phyloP scores from a whole-genome alignment of 2,329 filamentous ascomycete genomes.

The Colletotrichum sp. region DNA sequence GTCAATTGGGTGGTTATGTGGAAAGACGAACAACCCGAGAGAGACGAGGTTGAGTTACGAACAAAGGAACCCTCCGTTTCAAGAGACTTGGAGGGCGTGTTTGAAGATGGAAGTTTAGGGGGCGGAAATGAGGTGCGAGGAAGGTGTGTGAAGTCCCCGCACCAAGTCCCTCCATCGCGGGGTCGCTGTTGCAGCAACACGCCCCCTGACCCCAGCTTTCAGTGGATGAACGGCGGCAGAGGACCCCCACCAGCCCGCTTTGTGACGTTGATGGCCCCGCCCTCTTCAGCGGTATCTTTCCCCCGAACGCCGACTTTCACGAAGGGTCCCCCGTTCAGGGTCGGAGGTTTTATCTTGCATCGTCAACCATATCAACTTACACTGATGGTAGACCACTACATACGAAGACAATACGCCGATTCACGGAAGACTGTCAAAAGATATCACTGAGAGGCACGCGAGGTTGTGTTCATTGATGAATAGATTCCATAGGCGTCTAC shows the following conservation, averaged over 20 bases:
- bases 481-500: constrained; percentile 62
- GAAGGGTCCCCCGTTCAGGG: neutral
- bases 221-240: neutral
- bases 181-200: neutral
- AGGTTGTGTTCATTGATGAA: constrained; percentile 31
- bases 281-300: constrained; percentile 7
- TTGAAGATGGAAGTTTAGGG: neutral
- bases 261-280: constrained; percentile 13
- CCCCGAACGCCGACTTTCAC: constrained; percentile 8
- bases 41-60: neutral
- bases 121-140: neutral
- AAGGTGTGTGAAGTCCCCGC: constrained; percentile 14
- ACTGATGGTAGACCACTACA: neutral
- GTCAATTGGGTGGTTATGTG: neutral
- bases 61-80: neutral
- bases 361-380: neutral
- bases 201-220: neutral
- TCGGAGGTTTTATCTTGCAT: neutral
- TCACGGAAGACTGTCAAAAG: neutral
- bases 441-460: neutral
- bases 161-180: constrained; percentile 8
- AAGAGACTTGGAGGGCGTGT: neutral
- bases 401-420: neutral
- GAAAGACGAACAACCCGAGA: neutral
- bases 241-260: neutral